Conservation (phyloP, 768 basidiomycete species). For the Heimioporus sp. region DNA sequence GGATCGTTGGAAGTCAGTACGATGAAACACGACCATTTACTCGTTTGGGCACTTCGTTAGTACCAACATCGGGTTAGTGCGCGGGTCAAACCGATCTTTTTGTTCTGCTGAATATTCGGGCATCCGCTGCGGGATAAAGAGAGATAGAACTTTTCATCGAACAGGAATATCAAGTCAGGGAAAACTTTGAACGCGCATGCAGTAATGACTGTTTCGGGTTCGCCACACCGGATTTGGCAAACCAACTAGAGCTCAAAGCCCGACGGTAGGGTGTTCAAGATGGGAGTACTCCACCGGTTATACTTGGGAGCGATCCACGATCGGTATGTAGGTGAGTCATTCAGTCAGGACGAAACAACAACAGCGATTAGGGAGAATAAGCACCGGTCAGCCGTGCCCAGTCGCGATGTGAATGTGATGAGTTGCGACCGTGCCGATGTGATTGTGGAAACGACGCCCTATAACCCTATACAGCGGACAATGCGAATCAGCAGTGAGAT, state of each 20-base stretch:
- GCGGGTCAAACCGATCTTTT: neutral
- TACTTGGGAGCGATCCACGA: conserved; percentile 7
- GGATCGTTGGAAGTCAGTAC: too few relatives aligned
- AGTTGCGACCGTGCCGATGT: conserved; percentile 6
- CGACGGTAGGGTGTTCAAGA: neutral
- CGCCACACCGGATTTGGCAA: neutral
- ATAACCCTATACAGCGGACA: conserved; percentile 24
- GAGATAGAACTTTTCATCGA: conserved; percentile 7
- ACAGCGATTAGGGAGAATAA: conserved; percentile 1
- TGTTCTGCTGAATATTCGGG: conserved; percentile 6
- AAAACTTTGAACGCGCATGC: neutral
- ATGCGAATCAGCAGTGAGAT: conserved; percentile 18
- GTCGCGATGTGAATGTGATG: conserved; percentile 10
- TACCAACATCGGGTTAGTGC: conserved; percentile 1
- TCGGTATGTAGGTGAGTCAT: neutral
- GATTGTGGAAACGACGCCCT: conserved; percentile 7
- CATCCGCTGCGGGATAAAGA: neutral
- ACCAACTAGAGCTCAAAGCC: neutral
- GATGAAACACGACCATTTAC: neutral
- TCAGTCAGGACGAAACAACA: neutral
- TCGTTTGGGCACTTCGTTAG: conserved; percentile 7
- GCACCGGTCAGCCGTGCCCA: conserved; percentile 5
- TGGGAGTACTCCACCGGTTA: conserved; percentile 2
- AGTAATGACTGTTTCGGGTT: neutral
- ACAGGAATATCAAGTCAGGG: neutral